Conservation (phyloP, 306 rosid species). For the Sicyos edulis region DNA sequence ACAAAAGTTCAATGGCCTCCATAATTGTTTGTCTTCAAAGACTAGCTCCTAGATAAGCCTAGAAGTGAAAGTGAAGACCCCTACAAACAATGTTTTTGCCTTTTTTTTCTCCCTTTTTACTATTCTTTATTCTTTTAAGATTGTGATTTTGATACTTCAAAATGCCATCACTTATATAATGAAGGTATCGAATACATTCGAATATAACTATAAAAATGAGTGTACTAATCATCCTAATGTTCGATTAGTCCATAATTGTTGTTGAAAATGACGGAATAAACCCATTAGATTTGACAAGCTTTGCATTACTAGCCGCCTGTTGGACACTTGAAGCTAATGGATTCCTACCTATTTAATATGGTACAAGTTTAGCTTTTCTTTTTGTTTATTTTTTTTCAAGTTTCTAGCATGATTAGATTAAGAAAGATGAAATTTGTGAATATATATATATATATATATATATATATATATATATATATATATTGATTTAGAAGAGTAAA, state of each 20-base stretch:
- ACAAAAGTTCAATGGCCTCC: background rate
- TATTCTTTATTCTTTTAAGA: background rate
- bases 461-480: too few relatives aligned
- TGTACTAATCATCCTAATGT: background rate
- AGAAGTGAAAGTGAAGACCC: conserved; percentile 8
- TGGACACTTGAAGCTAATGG: background rate
- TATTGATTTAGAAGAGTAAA: too few relatives aligned
- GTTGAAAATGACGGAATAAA: background rate
- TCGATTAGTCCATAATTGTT: background rate
- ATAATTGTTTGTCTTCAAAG: conserved; percentile 5
- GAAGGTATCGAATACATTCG: background rate
- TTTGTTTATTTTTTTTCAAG: too few relatives aligned
- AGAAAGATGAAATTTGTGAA: too few relatives aligned
- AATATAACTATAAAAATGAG: background rate
- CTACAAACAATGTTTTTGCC: background rate
- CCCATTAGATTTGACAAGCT: background rate
- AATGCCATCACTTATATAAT: background rate
- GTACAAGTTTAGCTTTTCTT: background rate
- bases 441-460: too few relatives aligned
- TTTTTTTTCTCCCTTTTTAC: background rate
- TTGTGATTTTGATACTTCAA: background rate
- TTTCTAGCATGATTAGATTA: too few relatives aligned
- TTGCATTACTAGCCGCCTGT: background rate
- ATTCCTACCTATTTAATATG: background rate
- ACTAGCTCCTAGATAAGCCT: background rate